A percentile compares a stretch with the other conserved stretches of the same genome.
Conservation (phyloP, 495 filamentous ascomycete genomes). For the Lasiosphaeria ovina region DNA sequence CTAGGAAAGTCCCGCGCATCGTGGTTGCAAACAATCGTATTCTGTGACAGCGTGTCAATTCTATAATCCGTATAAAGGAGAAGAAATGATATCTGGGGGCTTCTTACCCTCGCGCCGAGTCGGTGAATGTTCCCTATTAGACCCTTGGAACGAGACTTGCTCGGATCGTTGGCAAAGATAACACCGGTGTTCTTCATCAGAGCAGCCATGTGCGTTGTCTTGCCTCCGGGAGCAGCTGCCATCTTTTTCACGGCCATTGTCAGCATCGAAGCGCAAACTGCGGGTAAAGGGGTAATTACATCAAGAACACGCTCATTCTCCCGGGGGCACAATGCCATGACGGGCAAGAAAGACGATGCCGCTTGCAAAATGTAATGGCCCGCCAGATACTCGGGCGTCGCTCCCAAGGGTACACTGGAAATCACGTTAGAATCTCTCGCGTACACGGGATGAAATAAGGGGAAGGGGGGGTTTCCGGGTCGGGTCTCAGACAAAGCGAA, state of each 20-base stretch:
- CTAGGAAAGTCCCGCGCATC: constrained; percentile 90
- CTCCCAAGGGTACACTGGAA: constrained; percentile 76
- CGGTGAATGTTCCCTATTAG: constrained; percentile 97
- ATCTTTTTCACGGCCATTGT: constrained; percentile 55
- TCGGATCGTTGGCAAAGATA: constrained; percentile 95
- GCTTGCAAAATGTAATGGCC: constrained; percentile 98
- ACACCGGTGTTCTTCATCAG: constrained; percentile 98
- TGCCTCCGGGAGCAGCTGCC: constrained; percentile 97
- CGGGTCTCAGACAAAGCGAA: too few species aligned
- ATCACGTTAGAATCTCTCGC: neutral
- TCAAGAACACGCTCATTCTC: constrained; percentile 81
- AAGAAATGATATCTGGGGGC: neutral
- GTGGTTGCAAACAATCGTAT: constrained; percentile 92
- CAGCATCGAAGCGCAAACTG: neutral
- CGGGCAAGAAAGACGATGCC: constrained; percentile 93
- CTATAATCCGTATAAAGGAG: neutral
- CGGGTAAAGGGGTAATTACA: constrained; percentile 7
- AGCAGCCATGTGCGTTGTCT: constrained; percentile 93
- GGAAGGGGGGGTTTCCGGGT: neutral
- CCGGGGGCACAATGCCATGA: constrained; percentile 95
- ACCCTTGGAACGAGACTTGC: constrained; percentile 90
- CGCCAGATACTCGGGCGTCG: constrained; percentile 94
- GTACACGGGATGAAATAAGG: neutral
- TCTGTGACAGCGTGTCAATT: constrained; percentile 32
- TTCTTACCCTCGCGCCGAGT: constrained; percentile 66